Percentiles rank a stretch among this genome's conserved stretches.
Evolutionary conservation across 176 grass and related monocot genomes (phyloP).

Genomic region (Carex cristatella): DNA sequence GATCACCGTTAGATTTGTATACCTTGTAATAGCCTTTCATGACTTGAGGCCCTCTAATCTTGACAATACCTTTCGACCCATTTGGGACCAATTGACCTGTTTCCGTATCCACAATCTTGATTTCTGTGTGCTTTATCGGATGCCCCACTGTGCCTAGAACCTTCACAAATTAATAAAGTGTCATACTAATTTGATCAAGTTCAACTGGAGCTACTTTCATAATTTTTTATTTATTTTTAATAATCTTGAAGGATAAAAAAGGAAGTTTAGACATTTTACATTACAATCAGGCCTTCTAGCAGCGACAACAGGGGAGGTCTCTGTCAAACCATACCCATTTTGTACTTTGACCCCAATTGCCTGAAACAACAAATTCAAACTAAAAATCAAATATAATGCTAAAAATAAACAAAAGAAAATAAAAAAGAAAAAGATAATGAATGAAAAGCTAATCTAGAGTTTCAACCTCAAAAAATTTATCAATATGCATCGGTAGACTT

Average conservation of each 20-base stretch:
- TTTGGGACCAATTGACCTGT: conserved; percentile 54
- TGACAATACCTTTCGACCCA: conserved; percentile 87
- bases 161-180: conserved; percentile 37
- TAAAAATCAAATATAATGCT: background rate
- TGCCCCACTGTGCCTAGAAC: conserved; percentile 86
- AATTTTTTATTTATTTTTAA: background rate
- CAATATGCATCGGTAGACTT: conserved; percentile 76
- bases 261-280: conserved; percentile 37
- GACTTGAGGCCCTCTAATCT: conserved; percentile 78
- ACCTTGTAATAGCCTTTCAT: conserved; percentile 99
- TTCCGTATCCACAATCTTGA: conserved; percentile 69
- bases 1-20: background rate
- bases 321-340: conserved; percentile 95
- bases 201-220: background rate
- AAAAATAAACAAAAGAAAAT: conserved; percentile 4
- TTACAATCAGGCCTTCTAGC: conserved; percentile 67
- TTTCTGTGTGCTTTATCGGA: conserved; percentile 73
- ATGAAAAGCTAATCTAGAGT: conserved; percentile 11
- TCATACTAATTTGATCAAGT: background rate
- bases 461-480: conserved; percentile 94
- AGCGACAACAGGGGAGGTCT: conserved; percentile 85
- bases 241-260: background rate
- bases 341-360: conserved; percentile 83
- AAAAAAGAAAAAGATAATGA: background rate
- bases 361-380: conserved; percentile 42